These are phyloP conservation scores for Nissolia schottii DNA, from an alignment of 306 rosid species.

Conservation along the genomic window DNA sequence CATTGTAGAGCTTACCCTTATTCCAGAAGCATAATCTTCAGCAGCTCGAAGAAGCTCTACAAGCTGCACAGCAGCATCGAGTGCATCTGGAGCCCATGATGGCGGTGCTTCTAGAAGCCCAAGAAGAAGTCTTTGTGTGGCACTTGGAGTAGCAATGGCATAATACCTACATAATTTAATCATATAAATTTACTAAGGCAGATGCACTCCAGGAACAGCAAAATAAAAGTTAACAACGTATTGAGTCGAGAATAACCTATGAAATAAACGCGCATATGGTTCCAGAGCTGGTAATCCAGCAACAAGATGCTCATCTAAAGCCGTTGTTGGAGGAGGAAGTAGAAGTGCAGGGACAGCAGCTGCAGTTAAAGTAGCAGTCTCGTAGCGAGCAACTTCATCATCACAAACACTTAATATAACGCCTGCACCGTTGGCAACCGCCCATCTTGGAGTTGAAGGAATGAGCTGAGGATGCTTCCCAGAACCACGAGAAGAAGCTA, in stretches of 20 bases:
- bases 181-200: background rate
- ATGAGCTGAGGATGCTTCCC: constrained; percentile 88
- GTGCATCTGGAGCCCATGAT: constrained; percentile 97
- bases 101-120: constrained; percentile 95
- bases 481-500: constrained; percentile 72
- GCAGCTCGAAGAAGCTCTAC: constrained; percentile 96
- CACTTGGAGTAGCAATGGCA: constrained; percentile 95
- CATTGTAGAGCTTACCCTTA: constrained; percentile 58
- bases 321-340: constrained; percentile 91
- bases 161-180: constrained; percentile 53
- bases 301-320: constrained; percentile 85
- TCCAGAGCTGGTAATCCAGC: constrained; percentile 93
- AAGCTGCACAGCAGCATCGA: constrained; percentile 90
- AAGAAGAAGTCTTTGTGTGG: constrained; percentile 91
- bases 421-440: constrained; percentile 91
- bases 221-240: background rate
- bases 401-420: constrained; percentile 88
- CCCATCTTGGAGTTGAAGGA: constrained; percentile 88
- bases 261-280: constrained; percentile 90
- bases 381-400: constrained; percentile 82
- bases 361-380: constrained; percentile 84
- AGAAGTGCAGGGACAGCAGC: constrained; percentile 89
- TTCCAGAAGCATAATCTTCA: constrained; percentile 86
- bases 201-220: background rate
- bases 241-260: constrained; percentile 50